Percentiles rank a stretch among this genome's conserved stretches.
These are phyloP conservation scores for Ganoderma sp. DNA, from an alignment of 1,284 basidiomycete species.

Conservation along the genomic window DNA sequence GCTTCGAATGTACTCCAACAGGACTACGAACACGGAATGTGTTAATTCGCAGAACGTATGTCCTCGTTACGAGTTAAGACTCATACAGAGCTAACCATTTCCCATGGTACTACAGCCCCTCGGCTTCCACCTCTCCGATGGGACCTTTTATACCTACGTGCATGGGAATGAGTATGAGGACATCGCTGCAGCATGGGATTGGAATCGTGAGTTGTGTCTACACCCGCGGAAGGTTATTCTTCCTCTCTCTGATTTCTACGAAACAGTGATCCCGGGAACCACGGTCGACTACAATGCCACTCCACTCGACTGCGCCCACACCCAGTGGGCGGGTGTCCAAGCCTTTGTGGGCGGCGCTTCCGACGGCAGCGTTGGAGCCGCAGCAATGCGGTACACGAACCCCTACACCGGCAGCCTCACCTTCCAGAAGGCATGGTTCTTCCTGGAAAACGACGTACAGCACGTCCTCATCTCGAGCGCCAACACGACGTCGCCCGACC, in stretches of 20 bases:
- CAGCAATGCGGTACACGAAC: constrained; percentile 68
- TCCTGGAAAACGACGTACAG: constrained; percentile 66
- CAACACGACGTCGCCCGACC: constrained; percentile 39
- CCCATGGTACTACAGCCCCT: constrained; percentile 46
- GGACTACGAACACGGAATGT: constrained; percentile 70
- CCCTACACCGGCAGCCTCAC: constrained; percentile 57
- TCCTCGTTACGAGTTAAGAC: not conserved
- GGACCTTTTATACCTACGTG: constrained; percentile 66
- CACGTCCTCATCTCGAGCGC: constrained; percentile 64
- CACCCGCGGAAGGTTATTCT: not conserved
- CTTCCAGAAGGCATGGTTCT: constrained; percentile 78
- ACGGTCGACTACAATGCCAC: constrained; percentile 66
- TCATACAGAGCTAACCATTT: not conserved
- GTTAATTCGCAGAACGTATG: constrained; percentile 65
- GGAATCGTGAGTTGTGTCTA: constrained; percentile 52
- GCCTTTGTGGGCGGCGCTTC: constrained; percentile 69
- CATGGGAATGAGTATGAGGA: constrained; percentile 72
- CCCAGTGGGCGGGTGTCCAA: constrained; percentile 52
- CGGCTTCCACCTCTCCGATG: constrained; percentile 73
- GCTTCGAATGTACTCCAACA: constrained; percentile 67
- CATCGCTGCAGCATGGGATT: constrained; percentile 72
- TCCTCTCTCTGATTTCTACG: not conserved
- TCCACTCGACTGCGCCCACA: constrained; percentile 51
- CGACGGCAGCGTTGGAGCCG: constrained; percentile 57
- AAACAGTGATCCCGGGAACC: constrained; percentile 60